phyloP scores from a whole-genome alignment of 805 yeast genomes.

The Geotrichum ghanense region DNA sequence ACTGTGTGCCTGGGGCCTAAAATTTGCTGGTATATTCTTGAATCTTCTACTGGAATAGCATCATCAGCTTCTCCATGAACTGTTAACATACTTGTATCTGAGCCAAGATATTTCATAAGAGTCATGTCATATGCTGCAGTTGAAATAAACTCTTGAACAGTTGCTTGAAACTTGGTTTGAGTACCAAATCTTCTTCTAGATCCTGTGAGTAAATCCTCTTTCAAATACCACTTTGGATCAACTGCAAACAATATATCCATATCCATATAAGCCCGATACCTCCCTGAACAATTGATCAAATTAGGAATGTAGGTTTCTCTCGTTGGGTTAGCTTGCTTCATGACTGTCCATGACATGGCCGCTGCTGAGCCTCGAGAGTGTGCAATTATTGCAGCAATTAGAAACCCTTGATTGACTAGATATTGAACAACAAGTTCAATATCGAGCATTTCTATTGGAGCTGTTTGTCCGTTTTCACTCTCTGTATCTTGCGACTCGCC shows the following conservation, averaged over 20 bases:
- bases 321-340: constrained; percentile 17
- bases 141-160: constrained; percentile 7
- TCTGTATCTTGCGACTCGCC: constrained; percentile 57
- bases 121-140: constrained; percentile 5
- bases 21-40: constrained; percentile 43
- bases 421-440: constrained; percentile 27
- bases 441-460: constrained; percentile 27
- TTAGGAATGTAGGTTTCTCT: constrained; percentile 39
- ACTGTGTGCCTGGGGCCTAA: constrained; percentile 49
- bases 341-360: constrained; percentile 58
- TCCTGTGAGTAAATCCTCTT: constrained; percentile 19
- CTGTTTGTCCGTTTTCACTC: constrained; percentile 40
- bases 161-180: constrained; percentile 8
- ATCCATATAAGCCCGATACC: constrained; percentile 42
- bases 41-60: constrained; percentile 57
- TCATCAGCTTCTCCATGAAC: constrained; percentile 62
- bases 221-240: constrained; percentile 27
- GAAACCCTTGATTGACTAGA: constrained; percentile 25
- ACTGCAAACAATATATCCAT: background rate
- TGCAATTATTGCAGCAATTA: constrained; percentile 48
- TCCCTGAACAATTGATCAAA: constrained; percentile 60
- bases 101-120: constrained; percentile 5
- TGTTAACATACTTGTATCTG: constrained; percentile 43
- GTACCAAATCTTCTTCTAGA: constrained; percentile 8
- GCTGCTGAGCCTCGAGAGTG: constrained; percentile 79